phyloP scores from a whole-genome alignment of 306 rosid genomes.

The Spatholobus suberectus region DNA sequence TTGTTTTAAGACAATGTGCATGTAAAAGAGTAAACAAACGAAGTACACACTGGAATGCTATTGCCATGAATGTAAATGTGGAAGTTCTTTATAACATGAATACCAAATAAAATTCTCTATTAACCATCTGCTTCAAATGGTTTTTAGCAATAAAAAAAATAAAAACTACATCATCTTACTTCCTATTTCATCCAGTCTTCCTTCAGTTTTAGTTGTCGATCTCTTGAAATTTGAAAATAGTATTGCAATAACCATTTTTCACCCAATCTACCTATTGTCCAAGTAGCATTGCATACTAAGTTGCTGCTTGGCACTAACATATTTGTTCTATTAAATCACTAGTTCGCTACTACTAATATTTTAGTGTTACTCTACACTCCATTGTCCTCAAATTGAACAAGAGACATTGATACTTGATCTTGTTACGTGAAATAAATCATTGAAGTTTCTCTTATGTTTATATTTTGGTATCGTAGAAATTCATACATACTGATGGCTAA shows the following conservation, averaged over 20 bases:
- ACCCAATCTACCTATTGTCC: neutral
- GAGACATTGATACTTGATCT: neutral
- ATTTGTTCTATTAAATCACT: neutral
- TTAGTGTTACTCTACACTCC: neutral
- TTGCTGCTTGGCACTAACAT: neutral
- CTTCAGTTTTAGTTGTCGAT: too few species aligned
- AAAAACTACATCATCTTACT: neutral
- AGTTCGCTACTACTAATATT: neutral
- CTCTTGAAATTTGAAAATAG: too few species aligned
- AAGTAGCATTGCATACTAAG: neutral
- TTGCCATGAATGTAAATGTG: neutral
- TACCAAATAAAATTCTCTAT: neutral
- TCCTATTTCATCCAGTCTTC: neutral
- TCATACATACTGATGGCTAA: neutral
- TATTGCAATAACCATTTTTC: neutral
- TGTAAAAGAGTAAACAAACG: neutral
- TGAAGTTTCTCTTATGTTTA: neutral
- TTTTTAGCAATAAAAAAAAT: neutral
- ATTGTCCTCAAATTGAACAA: conserved; percentile 1
- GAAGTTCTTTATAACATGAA: neutral
- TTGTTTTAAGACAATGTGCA: too few species aligned
- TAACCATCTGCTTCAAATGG: neutral
- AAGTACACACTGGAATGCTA: neutral
- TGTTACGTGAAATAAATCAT: neutral
- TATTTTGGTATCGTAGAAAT: neutral